Percentiles rank a stretch among this genome's conserved stretches.
Evolutionary conservation across 208 protist genomes (phyloP).

Genomic region (Polymyxa betae): DNA sequence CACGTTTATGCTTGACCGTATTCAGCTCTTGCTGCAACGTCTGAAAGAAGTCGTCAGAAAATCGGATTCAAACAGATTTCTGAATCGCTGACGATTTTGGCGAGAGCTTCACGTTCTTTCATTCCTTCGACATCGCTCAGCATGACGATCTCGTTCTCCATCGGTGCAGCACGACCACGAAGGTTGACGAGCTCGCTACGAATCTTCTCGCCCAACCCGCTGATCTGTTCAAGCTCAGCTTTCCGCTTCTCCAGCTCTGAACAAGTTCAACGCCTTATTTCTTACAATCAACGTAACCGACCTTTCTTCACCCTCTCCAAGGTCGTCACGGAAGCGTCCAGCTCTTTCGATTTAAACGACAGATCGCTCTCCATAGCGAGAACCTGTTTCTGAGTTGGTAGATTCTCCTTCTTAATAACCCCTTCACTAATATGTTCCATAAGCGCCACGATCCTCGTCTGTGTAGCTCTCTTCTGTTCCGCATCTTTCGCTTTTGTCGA

Average conservation of each 20-base stretch:
- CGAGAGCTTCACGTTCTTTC: not conserved
- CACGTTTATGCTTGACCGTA: constrained; percentile 14
- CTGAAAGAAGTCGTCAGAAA: not conserved
- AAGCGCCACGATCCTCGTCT: constrained; percentile 42
- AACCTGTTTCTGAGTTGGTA: not conserved
- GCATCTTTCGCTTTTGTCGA: not conserved
- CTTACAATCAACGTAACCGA: not conserved
- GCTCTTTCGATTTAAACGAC: constrained; percentile 51
- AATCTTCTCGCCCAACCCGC: not conserved
- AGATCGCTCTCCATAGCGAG: constrained; percentile 35
- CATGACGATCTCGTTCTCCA: not conserved
- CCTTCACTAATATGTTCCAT: constrained; percentile 47
- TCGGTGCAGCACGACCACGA: not conserved
- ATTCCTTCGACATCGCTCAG: constrained; percentile 35
- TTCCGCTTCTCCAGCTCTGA: constrained; percentile 38
- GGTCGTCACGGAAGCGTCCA: not conserved
- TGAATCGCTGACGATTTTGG: not conserved
- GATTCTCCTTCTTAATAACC: constrained; percentile 42
- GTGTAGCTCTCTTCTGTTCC: not conserved
- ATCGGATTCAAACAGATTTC: not conserved
- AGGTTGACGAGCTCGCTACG: constrained; percentile 25
- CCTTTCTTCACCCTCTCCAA: constrained; percentile 19
- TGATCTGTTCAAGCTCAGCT: constrained; percentile 33
- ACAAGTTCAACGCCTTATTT: not conserved
- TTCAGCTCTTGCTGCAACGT: constrained; percentile 32